Evolutionary conservation across 331 rosid genomes (phyloP).

Genomic region (Saraca asoca): DNA sequence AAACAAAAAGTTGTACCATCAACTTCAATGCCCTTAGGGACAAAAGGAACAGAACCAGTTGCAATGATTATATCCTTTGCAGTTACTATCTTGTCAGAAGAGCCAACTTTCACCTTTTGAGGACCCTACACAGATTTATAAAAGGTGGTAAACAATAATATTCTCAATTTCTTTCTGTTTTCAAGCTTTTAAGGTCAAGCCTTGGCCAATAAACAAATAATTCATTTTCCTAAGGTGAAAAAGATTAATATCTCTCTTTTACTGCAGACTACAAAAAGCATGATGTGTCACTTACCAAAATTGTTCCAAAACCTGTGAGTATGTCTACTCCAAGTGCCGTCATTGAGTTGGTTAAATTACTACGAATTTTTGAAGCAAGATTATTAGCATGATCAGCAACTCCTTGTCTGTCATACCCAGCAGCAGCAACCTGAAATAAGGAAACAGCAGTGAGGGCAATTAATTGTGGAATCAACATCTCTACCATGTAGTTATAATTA

Average conservation of each 20-base stretch:
- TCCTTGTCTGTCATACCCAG: conserved; percentile 93
- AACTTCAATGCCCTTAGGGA: conserved; percentile 95
- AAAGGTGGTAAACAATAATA: conserved; percentile 28
- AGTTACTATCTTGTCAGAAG: conserved; percentile 69
- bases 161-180: conserved; percentile 1
- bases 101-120: conserved; percentile 85
- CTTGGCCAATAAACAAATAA: conserved; percentile 15
- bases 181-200: conserved; percentile 18
- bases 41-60: conserved; percentile 95
- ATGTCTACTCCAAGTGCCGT: conserved; percentile 95
- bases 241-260: conserved; percentile 4
- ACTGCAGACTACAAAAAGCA: conserved; percentile 15
- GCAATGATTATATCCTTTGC: conserved; percentile 91
- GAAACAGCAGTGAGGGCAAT: conserved; percentile 18
- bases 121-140: conserved; percentile 65
- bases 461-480: neutral
- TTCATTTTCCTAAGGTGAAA: conserved; percentile 17
- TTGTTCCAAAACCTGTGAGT: conserved; percentile 82
- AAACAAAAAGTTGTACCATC: conserved; percentile 61
- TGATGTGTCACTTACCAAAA: conserved; percentile 61
- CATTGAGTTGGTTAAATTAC: conserved; percentile 81
- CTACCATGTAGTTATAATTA: neutral
- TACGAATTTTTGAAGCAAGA: conserved; percentile 91
- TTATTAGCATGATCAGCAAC: conserved; percentile 98
- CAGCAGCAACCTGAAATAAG: conserved; percentile 68